Evolutionary conservation across 2,329 filamentous ascomycete species (phyloP), one percentile per base, ranked within the genome.

Genomic region (Venturia carpophila): DNA sequence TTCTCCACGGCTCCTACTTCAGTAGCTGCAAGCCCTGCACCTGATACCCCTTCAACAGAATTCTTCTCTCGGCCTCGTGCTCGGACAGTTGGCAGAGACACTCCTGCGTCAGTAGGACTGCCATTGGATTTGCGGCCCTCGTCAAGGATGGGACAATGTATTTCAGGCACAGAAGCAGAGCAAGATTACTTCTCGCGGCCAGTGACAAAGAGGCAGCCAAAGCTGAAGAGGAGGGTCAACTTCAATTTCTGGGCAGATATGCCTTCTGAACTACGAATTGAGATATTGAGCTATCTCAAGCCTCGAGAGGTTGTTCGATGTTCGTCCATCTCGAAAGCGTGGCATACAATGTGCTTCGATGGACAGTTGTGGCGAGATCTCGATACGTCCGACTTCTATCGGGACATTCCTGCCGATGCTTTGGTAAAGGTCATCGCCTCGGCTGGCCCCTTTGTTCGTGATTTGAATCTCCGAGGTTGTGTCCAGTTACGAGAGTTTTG

Each of bases 321-420:
- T 65, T 96, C 93, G 0, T 79, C 85, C 21, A 89, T 94, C 24
- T 93, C 87, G 73, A 91, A 87, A 74, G 77, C 82, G 6, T 97
- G 94, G 80, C 81, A 96, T 74, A 82, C 83, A 60, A 86, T 90
- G 76, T 97, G 93, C 77, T 96, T 93, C 71, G 93, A 99, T 74
- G 94, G 94, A 1, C 94, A 99, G 77, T 78, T 97, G 19, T 99
- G 94, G 94, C 87, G 86, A 3, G 85, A 83, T 52, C 83, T 97
- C 61, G 92, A 97, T 64, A 79, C 90, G 1, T 88, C 91, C 9
- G 87, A 90, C 62, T 97, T 93, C 75, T 97, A 97, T 73, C 84
- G 84, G 68, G 85, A 92, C 63, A 97, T 97, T 68, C 88, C 93
- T 0, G 90, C 89, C 27, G 87, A 90, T 68, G 90, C 90, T 0